Evolutionary conservation across 495 filamentous ascomycete genomes (phyloP).

Genomic region (Penicillium malachiteum): DNA sequence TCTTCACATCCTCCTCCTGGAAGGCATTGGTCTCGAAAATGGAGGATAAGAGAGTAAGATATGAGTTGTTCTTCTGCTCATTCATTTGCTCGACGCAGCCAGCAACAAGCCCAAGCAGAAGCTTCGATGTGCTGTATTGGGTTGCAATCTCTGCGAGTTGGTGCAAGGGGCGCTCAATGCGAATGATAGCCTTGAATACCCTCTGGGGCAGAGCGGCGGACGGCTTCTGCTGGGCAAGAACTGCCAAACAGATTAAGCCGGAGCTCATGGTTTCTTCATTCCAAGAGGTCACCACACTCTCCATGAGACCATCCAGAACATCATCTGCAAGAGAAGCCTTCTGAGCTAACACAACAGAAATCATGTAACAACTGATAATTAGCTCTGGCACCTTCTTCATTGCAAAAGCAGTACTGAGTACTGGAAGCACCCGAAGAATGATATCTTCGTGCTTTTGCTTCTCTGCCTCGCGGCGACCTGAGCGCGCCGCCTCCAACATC

Average conservation of each 20-base stretch:
- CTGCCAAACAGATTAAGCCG: slow-evolving; percentile 76
- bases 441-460: slow-evolving; percentile 76
- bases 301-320: slow-evolving; percentile 78
- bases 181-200: slow-evolving; percentile 67
- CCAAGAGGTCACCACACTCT: slow-evolving; percentile 75
- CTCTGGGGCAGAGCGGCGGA: slow-evolving; percentile 54
- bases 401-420: slow-evolving; percentile 70
- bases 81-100: slow-evolving; percentile 64
- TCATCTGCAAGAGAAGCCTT: slow-evolving; percentile 75
- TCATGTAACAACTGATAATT: slow-evolving; percentile 84
- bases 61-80: slow-evolving; percentile 56
- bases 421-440: slow-evolving; percentile 68
- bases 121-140: slow-evolving; percentile 66
- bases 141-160: slow-evolving; percentile 60
- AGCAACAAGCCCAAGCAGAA: slow-evolving; percentile 69
- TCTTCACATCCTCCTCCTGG: slow-evolving; percentile 56
- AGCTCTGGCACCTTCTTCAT: slow-evolving; percentile 72
- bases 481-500: slow-evolving; percentile 72
- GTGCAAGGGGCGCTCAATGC: slow-evolving; percentile 55
- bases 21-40: slow-evolving; percentile 62
- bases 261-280: slow-evolving; percentile 64
- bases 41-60: slow-evolving; percentile 56
- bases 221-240: slow-evolving; percentile 75
- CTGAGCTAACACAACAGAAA: slow-evolving; percentile 76
- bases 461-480: slow-evolving; percentile 65